These are phyloP conservation scores for Termitomyces sp. DNA, from an alignment of 768 basidiomycete genomes.

Conservation along the genomic window DNA sequence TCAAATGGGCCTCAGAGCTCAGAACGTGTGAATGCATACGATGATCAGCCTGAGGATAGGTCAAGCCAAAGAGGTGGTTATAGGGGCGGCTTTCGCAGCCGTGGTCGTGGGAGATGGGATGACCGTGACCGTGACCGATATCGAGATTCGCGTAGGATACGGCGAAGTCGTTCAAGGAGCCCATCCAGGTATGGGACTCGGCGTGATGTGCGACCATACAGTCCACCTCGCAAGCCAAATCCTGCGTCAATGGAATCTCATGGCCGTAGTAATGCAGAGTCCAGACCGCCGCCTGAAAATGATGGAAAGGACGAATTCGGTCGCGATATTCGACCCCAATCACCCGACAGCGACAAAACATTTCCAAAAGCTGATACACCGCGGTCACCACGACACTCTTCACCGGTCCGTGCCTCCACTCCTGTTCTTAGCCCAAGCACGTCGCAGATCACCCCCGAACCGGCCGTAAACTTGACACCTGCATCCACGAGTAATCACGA, in stretches of 20 bases:
- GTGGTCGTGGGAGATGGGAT: constrained; percentile 51
- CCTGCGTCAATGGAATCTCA: constrained; percentile 20
- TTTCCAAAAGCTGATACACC: constrained; percentile 17
- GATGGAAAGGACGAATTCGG: constrained; percentile 84
- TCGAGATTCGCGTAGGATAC: constrained; percentile 41
- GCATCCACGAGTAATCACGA: constrained; percentile 41
- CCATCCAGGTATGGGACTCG: constrained; percentile 52
- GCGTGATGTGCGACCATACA: constrained; percentile 50
- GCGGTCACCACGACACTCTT: constrained; percentile 17
- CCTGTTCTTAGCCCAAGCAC: constrained; percentile 4
- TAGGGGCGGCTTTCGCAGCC: constrained; percentile 52
- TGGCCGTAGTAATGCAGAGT: constrained; percentile 18
- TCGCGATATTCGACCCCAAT: constrained; percentile 64
- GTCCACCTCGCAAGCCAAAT: constrained; percentile 49
- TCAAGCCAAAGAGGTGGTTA: constrained; percentile 43
- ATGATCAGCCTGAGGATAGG: constrained; percentile 47
- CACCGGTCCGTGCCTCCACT: constrained; percentile 12
- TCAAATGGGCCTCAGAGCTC: constrained; percentile 44
- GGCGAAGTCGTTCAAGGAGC: constrained; percentile 70
- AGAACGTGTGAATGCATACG: constrained; percentile 43
- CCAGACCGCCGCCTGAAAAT: constrained; percentile 14
- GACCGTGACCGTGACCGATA: constrained; percentile 53
- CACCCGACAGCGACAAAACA: constrained; percentile 29
- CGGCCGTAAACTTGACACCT: constrained; percentile 36
- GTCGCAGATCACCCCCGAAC: constrained; percentile 18